phyloP scores from a whole-genome alignment of 345 rosid genomes.

The Rubroshorea leprosula region DNA sequence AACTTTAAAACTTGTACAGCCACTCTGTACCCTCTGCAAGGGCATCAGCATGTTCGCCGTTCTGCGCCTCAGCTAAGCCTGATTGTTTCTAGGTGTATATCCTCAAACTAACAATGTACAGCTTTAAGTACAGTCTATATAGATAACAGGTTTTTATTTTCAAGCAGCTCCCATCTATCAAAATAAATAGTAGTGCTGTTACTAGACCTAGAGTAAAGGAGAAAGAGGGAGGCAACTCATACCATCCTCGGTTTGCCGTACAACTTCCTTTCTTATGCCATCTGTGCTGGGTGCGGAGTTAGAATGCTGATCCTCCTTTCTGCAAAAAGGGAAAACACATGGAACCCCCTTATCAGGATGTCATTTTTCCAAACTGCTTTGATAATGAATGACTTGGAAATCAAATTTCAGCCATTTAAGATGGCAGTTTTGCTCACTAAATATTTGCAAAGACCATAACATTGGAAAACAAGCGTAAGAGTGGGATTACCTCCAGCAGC shows the following conservation, averaged over 20 bases:
- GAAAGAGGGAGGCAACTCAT: conserved; percentile 30
- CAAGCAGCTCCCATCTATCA: conserved; percentile 31
- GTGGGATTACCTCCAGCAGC: conserved; percentile 75
- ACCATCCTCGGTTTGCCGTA: conserved; percentile 66
- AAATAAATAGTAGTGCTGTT: conserved; percentile 29
- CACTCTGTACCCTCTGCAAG: conserved; percentile 22
- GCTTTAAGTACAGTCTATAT: conserved; percentile 25
- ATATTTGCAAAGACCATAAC: background rate
- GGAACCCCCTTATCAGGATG: too few relatives aligned
- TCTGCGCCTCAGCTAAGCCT: conserved; percentile 36
- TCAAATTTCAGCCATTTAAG: too few relatives aligned
- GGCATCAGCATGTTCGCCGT: conserved; percentile 25
- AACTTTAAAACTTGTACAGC: conserved; percentile 32
- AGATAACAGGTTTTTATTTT: conserved; percentile 32
- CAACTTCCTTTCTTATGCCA: conserved; percentile 32
- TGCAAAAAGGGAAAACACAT: conserved; percentile 18
- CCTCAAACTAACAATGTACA: conserved; percentile 47
- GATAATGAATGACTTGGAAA: background rate
- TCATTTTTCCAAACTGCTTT: too few relatives aligned
- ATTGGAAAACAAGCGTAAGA: background rate
- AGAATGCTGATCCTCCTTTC: conserved; percentile 59
- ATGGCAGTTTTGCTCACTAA: too few relatives aligned
- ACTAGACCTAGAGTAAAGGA: conserved; percentile 22
- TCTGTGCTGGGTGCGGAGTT: conserved; percentile 32
- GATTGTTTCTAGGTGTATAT: conserved; percentile 29